Base-by-base conservation (phyloP, 2,329 filamentous ascomycete genomes). In the Fusarium stilboides region DNA sequence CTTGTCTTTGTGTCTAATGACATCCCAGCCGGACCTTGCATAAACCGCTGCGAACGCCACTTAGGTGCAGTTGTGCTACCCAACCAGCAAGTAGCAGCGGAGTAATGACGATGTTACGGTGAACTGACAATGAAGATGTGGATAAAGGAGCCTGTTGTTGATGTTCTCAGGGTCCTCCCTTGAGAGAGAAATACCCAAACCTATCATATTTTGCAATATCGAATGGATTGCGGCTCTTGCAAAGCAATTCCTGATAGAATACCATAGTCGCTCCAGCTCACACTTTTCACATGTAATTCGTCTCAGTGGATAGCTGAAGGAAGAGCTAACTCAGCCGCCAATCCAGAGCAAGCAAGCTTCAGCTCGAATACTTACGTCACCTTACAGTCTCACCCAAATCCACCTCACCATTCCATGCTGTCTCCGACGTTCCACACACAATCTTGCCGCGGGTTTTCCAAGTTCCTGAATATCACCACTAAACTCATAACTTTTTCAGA, bases 351-450 rank as follows among this genome's bases (percentile, higher is more conserved):
- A 42, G n/a, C 50, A 54, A 57, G 60, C 51, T 57, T 28, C 42
- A 46, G 36, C 31, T 47, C 37, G 37, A 39, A 46, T 43, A 53
- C 65, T 50, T 61, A 67, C 67, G 60, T 63, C 60, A 63, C 60
- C 43, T 34, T 22, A 22, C 43, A 39, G 33, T 45, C 37, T 64
- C 33, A 45, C 15, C 10, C 28, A 31, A 67, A 17, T 53, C 58
- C 54, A 68, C 58, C 47, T 64, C 50, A 56, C 42, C 68, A 70
- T 70, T 65, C 68, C 68, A 70, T 33, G 46, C 34, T 44, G 52
- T 46, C 43, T 53, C 37, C 17, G 24, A 57, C 26, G 50, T 53
- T 51, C 49, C 47, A 45, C 37, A 39, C 39, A 24, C 14, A 51
- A 44, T 45, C 44, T 51, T 24, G 19, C 49, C 26, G 34, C 22